phyloP scores from a whole-genome alignment of 306 rosid species.

The Coriaria nepalensis region DNA sequence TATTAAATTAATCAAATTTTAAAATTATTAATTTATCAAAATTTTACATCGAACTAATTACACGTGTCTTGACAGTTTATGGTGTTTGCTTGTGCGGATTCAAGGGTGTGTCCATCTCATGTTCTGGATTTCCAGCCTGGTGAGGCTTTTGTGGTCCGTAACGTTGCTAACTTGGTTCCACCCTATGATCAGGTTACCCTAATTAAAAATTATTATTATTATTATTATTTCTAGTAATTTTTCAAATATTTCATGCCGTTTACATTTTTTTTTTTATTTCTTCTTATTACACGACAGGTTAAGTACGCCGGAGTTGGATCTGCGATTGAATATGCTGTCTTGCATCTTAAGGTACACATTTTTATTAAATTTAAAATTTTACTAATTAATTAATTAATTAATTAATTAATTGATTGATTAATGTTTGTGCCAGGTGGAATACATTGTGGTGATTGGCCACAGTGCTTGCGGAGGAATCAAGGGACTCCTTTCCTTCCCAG shows the following conservation, averaged over 20 bases:
- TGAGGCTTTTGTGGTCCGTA: constrained; percentile 95
- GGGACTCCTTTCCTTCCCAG: constrained; percentile 64
- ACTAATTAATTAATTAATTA: too few relatives aligned
- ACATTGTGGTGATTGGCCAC: constrained; percentile 70
- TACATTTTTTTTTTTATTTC: too few relatives aligned
- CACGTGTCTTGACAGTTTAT: constrained; percentile 37
- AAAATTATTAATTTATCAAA: too few relatives aligned
- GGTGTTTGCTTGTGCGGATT: constrained; percentile 98
- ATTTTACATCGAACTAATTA: too few relatives aligned
- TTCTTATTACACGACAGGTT: constrained; percentile 14
- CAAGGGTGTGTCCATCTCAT: constrained; percentile 97
- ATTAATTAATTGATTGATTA: too few relatives aligned
- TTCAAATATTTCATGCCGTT: too few relatives aligned
- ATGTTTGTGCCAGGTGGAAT: constrained; percentile 32
- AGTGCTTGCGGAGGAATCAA: constrained; percentile 95
- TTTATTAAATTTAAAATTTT: too few relatives aligned
- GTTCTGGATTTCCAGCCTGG: constrained; percentile 90
- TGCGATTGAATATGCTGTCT: constrained; percentile 80
- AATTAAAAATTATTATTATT: too few relatives aligned
- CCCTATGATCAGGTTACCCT: constrained; percentile 54
- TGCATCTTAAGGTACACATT: constrained; percentile 78
- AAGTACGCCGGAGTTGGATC: constrained; percentile 62
- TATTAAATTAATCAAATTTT: too few relatives aligned
- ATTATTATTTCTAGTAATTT: too few relatives aligned
- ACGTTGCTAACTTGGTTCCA: constrained; percentile 90